Conservation (phyloP, 2,329 filamentous ascomycete species). For the Camillea tinctor region DNA sequence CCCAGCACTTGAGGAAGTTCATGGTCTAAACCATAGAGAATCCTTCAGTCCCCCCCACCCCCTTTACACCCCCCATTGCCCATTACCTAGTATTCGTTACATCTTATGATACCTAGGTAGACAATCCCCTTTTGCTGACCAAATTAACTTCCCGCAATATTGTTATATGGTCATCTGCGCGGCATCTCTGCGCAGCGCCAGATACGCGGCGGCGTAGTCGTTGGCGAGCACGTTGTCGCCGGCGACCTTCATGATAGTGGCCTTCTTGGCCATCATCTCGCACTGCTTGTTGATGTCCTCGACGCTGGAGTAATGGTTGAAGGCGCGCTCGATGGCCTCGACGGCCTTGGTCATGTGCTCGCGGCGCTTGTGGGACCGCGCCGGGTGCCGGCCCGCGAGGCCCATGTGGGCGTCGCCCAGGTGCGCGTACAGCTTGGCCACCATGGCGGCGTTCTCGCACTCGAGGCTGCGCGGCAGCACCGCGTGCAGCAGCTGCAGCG, state of each 20-base stretch:
- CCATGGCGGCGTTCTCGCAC: conserved; percentile 60
- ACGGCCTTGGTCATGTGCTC: conserved; percentile 59
- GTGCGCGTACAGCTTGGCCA: conserved; percentile 65
- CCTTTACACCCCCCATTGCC: too few relatives aligned
- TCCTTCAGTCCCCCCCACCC: too few relatives aligned
- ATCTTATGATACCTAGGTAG: neutral
- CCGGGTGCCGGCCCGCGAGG: conserved; percentile 56
- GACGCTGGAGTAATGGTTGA: conserved; percentile 62
- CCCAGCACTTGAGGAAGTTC: too few relatives aligned
- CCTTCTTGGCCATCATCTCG: conserved; percentile 80
- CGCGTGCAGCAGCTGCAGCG: conserved; percentile 61
- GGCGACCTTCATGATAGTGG: conserved; percentile 68
- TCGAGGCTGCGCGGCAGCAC: conserved; percentile 77
- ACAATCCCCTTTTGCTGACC: too few relatives aligned
- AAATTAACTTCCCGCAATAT: too few relatives aligned
- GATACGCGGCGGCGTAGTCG: conserved; percentile 64
- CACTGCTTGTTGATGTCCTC: conserved; percentile 70
- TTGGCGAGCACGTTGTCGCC: conserved; percentile 65
- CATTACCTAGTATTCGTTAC: too few relatives aligned
- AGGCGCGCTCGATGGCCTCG: conserved; percentile 61
- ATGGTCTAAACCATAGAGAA: too few relatives aligned
- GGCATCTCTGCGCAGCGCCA: conserved; percentile 52
- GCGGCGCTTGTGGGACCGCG: conserved; percentile 45
- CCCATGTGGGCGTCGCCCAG: conserved; percentile 80
- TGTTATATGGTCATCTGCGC: conserved; percentile 23